Conservation (phyloP, 345 rosid genomes). For the Anastatica hierochuntica region DNA sequence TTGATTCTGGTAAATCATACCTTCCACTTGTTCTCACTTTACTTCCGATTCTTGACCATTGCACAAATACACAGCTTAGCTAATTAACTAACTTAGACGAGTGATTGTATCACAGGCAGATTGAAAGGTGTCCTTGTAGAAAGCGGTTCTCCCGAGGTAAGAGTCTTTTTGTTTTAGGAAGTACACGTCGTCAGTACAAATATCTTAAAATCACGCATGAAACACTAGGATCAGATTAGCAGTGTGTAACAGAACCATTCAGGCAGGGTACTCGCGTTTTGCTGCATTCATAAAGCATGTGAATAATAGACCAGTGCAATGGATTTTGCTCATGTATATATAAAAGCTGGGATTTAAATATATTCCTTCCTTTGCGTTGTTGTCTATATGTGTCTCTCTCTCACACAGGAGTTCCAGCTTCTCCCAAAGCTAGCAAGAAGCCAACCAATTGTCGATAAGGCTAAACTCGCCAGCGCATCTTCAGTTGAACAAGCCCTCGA, state of each 20-base stretch:
- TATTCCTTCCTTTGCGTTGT: too few relatives aligned
- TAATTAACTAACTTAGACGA: neutral
- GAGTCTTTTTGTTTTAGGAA: neutral
- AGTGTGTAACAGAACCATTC: too few relatives aligned
- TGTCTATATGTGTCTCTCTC: too few relatives aligned
- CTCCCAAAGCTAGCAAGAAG: constrained; percentile 75
- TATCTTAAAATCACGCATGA: too few relatives aligned
- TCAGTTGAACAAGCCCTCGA: constrained; percentile 83
- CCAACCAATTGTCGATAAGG: constrained; percentile 66
- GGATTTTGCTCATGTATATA: too few relatives aligned
- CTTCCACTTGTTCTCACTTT: neutral
- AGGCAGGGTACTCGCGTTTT: too few relatives aligned
- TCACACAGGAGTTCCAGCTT: constrained; percentile 64
- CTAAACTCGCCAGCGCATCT: constrained; percentile 64
- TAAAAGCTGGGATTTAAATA: too few relatives aligned
- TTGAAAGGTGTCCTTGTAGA: constrained; percentile 90
- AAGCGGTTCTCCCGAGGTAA: constrained; percentile 94
- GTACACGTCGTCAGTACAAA: too few relatives aligned
- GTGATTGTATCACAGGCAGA: constrained; percentile 43
- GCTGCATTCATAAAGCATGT: too few relatives aligned
- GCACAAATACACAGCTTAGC: neutral
- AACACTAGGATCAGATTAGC: too few relatives aligned
- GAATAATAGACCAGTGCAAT: too few relatives aligned
- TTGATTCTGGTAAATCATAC: constrained; percentile 55
- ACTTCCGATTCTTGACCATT: neutral